A percentile compares a stretch with the other conserved stretches of the same genome.
phyloP scores from a whole-genome alignment of 1,284 basidiomycete genomes.

The Naganishia cerealis region DNA sequence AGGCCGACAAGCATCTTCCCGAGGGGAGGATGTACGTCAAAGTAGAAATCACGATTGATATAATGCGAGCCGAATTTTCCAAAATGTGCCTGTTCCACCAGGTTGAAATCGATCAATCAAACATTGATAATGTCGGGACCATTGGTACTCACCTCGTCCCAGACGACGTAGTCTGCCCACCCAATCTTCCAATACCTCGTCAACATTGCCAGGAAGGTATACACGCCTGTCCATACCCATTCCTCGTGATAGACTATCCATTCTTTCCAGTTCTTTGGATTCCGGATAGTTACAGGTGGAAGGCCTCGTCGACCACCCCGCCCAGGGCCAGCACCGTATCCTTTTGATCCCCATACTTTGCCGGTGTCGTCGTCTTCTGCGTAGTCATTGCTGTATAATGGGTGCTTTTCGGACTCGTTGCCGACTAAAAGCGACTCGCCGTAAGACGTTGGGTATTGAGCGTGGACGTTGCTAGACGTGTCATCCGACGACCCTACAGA shows the following conservation, averaged over 20 bases:
- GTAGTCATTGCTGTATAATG: slow-evolving; percentile 13
- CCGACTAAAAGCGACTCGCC: slow-evolving; percentile 15
- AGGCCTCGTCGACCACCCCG: slow-evolving; percentile 34
- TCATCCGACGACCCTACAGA: background rate
- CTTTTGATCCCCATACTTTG: slow-evolving; percentile 34
- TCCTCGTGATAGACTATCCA: slow-evolving; percentile 79
- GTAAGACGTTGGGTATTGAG: slow-evolving; percentile 3
- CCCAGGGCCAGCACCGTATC: slow-evolving; percentile 33
- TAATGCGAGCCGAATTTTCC: slow-evolving; percentile 97
- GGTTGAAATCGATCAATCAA: background rate
- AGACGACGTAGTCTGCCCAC: slow-evolving; percentile 80
- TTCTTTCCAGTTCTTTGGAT: slow-evolving; percentile 58
- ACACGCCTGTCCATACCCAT: slow-evolving; percentile 76
- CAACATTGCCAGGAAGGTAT: slow-evolving; percentile 89
- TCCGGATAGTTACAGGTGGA: slow-evolving; percentile 29
- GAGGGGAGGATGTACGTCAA: slow-evolving; percentile 86
- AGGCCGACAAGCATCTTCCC: slow-evolving; percentile 98
- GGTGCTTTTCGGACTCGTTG: slow-evolving; percentile 22
- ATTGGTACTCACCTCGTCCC: slow-evolving; percentile 73
- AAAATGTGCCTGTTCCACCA: slow-evolving; percentile 71
- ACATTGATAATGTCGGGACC: background rate
- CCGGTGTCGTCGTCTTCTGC: slow-evolving; percentile 32
- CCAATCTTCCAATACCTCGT: slow-evolving; percentile 94
- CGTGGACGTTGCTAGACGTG: background rate
- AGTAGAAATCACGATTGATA: slow-evolving; percentile 59